These are phyloP conservation scores for Carex sylvatica DNA, from an alignment of 202 grass and related monocot species.

Conservation along the genomic window DNA sequence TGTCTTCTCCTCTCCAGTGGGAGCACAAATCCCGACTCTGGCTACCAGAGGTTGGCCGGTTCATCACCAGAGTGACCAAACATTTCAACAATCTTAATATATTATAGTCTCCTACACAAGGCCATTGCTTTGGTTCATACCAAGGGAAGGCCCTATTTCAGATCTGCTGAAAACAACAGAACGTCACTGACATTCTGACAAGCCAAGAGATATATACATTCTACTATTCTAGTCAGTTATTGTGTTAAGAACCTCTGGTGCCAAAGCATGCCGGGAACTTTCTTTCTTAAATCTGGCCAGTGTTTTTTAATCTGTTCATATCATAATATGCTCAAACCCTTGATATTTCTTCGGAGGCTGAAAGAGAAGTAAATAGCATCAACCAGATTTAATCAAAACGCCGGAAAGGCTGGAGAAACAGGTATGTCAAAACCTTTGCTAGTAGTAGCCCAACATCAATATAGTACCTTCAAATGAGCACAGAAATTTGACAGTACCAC, in stretches of 20 bases:
- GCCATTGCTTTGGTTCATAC: background rate
- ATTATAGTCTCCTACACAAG: constrained; percentile 1
- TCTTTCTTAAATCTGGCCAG: background rate
- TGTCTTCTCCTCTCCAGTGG: background rate
- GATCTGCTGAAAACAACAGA: background rate
- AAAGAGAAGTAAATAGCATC: background rate
- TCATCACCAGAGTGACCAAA: background rate
- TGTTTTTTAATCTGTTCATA: background rate
- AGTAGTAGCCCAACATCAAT: background rate
- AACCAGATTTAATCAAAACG: background rate
- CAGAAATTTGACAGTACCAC: background rate
- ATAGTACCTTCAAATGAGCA: background rate
- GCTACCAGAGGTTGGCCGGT: background rate
- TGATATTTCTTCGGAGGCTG: background rate
- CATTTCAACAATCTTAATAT: background rate
- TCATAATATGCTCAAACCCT: background rate
- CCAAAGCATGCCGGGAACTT: background rate
- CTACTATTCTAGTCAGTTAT: too few relatives aligned
- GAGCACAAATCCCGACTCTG: background rate
- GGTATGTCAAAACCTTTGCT: background rate
- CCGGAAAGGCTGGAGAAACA: background rate
- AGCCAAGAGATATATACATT: too few relatives aligned
- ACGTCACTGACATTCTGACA: too few relatives aligned
- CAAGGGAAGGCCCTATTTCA: background rate
- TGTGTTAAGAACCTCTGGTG: background rate